These are phyloP conservation scores for Quercus rubra DNA, from an alignment of 306 rosid genomes.

Conservation along the genomic window DNA sequence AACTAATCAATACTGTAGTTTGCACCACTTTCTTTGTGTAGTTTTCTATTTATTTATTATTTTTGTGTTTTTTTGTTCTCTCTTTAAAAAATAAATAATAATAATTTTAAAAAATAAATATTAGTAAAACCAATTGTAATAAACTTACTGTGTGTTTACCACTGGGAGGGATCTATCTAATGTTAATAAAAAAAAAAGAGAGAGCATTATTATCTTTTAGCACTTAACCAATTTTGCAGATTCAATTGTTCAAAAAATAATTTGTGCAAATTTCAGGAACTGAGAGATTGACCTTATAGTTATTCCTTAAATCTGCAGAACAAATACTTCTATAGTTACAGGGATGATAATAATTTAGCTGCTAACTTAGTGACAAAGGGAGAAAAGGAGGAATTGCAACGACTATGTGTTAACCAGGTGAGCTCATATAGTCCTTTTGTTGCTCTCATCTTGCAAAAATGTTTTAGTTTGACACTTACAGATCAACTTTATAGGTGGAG, in stretches of 20 bases:
- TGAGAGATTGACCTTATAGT: slow-evolving; percentile 20
- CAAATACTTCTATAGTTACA: slow-evolving; percentile 63
- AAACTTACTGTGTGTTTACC: neutral
- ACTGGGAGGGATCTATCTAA: neutral
- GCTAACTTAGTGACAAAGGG: slow-evolving; percentile 44
- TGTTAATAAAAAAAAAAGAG: neutral
- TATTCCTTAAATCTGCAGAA: slow-evolving; percentile 45
- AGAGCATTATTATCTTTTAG: neutral
- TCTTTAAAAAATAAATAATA: neutral
- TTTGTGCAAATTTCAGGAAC: neutral
- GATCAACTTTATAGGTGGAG: slow-evolving; percentile 51
- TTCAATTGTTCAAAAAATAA: neutral
- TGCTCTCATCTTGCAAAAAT: neutral
- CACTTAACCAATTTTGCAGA: too few relatives aligned
- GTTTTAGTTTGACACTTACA: slow-evolving; percentile 22
- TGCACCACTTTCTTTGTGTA: neutral
- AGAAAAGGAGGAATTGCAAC: slow-evolving; percentile 57
- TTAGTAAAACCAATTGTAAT: neutral
- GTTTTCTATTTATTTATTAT: too few relatives aligned
- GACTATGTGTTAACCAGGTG: slow-evolving; percentile 66
- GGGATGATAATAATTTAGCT: slow-evolving; percentile 39
- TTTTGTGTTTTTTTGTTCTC: neutral
- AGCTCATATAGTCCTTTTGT: slow-evolving; percentile 18
- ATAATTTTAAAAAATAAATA: neutral
- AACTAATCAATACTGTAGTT: neutral